Base-by-base conservation (phyloP, 176 grass and related monocot genomes). In the Phragmites australis region DNA sequence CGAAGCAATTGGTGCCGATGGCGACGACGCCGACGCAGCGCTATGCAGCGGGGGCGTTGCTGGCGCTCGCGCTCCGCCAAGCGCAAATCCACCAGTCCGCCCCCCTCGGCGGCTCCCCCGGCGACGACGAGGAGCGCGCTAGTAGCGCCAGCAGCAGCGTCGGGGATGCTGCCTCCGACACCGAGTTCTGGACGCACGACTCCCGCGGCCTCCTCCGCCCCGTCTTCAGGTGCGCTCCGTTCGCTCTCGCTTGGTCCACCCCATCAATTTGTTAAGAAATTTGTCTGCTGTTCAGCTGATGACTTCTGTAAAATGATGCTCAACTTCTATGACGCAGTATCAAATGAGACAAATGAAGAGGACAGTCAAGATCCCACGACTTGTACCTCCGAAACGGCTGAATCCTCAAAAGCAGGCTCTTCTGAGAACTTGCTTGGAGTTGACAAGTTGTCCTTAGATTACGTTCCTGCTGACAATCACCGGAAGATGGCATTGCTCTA, bases 151-250 rank as follows among this genome's bases (percentile, higher is more conserved):
- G 69, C 64, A 4, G 63, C 76, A 78, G 65, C 80, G 75, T 72
- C 76, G 74, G 32, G 41, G 77, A 67, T 59, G 57, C 71, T 65
- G 79, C 75, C 62, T 14, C 18, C 42, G 78, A 48, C 39, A 22
- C 70, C 9, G 86, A 25, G 43, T 82, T 97, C 62, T 97, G 94
- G 94, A 91, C 87, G 65, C 91, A 97, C 84, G 91, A 93, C 57
- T 97, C 91, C 57, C 89, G 88, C 60, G 84, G 94, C 79, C 94
- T 97, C 55, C 91, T 97, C 75, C 94, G 89, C 78, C 94, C 94
- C 68, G 87, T 93, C 75, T 97, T 97, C 87, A 97, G 94, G 94
- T 97, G 21, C 2, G 8, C 19, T 58, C 8, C 21, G 34, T 37
- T 37, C 32, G 3, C 60, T 10, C 37, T 73, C 22, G 6, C 51